These are phyloP conservation scores for Salvia hispanica DNA, from an alignment of 257 asterid species.

Conservation along the genomic window DNA sequence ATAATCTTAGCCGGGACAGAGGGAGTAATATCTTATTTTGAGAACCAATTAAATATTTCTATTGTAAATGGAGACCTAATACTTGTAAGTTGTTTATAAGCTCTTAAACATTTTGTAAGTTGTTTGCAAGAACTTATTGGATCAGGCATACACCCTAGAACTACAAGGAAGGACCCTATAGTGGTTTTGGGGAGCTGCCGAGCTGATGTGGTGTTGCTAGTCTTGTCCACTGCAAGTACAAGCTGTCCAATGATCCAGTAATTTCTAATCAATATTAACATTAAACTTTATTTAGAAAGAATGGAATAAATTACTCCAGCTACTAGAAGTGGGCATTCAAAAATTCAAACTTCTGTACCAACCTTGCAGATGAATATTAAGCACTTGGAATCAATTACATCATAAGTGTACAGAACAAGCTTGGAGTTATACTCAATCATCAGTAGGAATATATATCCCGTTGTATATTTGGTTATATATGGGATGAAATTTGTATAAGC, in stretches of 20 bases:
- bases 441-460: constrained; percentile 17
- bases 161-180: background rate
- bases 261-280: constrained; percentile 2
- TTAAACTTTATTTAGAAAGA: background rate
- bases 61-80: background rate
- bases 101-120: background rate
- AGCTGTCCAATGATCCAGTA: background rate
- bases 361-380: constrained; percentile 9
- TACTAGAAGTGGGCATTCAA: background rate
- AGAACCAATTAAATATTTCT: background rate
- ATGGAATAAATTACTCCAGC: background rate
- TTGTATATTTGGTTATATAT: constrained; percentile 10
- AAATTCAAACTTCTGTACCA: constrained; percentile 1
- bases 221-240: background rate
- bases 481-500: constrained; percentile 6
- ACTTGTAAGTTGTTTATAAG: background rate
- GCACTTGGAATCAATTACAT: constrained; percentile 27
- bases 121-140: background rate
- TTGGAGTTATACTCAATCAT: constrained; percentile 14
- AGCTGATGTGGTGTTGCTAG: background rate
- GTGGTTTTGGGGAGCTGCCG: background rate
- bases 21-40: background rate
- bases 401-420: constrained; percentile 16
- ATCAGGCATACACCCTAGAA: background rate
- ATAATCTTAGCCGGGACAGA: no score